These are phyloP conservation scores for Penicillium crystallinum DNA, from an alignment of 495 filamentous ascomycete species.

Conservation along the genomic window DNA sequence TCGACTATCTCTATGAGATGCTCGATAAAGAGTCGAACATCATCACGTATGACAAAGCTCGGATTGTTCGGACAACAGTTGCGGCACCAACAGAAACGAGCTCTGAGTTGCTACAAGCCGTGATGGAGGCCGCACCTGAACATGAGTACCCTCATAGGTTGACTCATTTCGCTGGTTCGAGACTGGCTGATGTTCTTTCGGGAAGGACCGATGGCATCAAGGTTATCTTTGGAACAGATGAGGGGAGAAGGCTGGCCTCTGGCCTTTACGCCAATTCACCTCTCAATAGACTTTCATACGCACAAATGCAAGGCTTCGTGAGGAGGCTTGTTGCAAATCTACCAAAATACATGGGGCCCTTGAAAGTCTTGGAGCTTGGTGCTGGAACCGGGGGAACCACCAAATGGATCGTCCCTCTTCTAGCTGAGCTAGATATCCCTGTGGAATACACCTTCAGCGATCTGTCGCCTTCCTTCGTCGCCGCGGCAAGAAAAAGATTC, in stretches of 20 bases:
- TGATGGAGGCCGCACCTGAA: neutral
- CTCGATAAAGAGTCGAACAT: neutral
- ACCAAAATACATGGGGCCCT: too few species aligned
- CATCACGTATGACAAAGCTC: neutral
- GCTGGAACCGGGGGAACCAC: slow-evolving; percentile 45
- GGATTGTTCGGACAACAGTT: neutral
- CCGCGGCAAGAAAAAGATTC: slow-evolving; percentile 29
- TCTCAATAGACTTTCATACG: too few species aligned
- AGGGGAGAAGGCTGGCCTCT: too few species aligned
- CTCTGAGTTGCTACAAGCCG: neutral
- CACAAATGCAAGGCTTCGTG: too few species aligned
- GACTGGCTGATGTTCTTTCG: neutral
- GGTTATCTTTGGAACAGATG: neutral
- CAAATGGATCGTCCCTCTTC: slow-evolving; percentile 20
- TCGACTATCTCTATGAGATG: neutral
- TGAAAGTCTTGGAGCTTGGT: slow-evolving; percentile 38
- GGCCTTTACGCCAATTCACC: too few species aligned
- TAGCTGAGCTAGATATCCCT: slow-evolving; percentile 31
- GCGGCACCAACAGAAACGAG: neutral
- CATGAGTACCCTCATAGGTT: neutral
- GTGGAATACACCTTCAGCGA: slow-evolving; percentile 51
- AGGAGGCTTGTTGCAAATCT: too few species aligned
- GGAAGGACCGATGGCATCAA: neutral
- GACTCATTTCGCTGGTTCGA: neutral
- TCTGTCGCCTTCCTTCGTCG: slow-evolving; percentile 40